phyloP scores from a whole-genome alignment of 805 yeast genomes.

The Yarrowia sp. region DNA sequence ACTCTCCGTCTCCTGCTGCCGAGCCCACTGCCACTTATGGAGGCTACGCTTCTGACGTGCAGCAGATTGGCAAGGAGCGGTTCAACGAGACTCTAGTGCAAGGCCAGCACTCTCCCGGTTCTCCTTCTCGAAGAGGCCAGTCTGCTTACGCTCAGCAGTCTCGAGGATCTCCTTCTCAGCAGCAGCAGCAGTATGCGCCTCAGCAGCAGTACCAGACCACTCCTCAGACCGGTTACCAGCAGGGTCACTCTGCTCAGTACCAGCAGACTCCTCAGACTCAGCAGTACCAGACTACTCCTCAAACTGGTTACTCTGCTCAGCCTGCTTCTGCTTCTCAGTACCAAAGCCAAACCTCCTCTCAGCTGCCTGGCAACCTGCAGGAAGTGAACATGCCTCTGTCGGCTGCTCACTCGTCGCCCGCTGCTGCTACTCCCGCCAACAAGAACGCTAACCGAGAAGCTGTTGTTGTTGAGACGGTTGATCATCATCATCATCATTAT shows the following conservation, averaged over 20 bases:
- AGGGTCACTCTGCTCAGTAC: not conserved
- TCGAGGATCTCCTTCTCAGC: not conserved
- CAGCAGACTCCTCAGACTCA: not conserved
- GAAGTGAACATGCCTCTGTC: constrained; percentile 12
- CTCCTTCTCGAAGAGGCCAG: not conserved
- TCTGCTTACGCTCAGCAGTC: not conserved
- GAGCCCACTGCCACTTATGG: constrained; percentile 11
- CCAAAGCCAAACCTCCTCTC: not conserved
- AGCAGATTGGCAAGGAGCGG: constrained; percentile 18
- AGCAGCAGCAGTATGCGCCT: not conserved
- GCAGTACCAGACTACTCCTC: not conserved
- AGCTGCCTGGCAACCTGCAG: constrained; percentile 3
- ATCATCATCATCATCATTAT: not conserved
- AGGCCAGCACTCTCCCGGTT: not conserved
- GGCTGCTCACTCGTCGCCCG: not conserved
- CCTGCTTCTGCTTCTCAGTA: not conserved
- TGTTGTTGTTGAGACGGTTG: not conserved
- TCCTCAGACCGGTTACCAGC: not conserved
- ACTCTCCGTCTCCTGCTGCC: not conserved
- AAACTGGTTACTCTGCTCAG: not conserved
- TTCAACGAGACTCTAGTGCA: not conserved
- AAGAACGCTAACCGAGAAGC: not conserved
- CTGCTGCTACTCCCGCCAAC: not conserved
- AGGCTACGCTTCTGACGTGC: not conserved
- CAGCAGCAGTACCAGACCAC: not conserved